phyloP scores from a whole-genome alignment of 2,329 filamentous ascomycete species.

The Aureobasidium sp. region DNA sequence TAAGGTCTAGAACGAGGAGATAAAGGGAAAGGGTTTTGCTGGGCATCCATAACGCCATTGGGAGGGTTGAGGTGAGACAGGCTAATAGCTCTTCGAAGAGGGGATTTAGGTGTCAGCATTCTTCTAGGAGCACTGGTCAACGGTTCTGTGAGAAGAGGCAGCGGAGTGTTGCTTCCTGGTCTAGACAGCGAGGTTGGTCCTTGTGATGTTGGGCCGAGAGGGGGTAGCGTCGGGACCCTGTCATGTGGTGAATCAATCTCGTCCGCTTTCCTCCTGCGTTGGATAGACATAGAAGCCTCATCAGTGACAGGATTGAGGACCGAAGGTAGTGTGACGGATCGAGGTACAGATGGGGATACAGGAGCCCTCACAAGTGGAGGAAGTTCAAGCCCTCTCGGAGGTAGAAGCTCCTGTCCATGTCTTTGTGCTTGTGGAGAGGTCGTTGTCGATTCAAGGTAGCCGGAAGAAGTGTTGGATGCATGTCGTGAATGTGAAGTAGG shows the following conservation, averaged over 20 bases:
- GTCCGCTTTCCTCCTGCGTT: constrained; percentile 32
- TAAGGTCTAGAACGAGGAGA: constrained; percentile 33
- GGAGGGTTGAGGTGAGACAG: constrained; percentile 35
- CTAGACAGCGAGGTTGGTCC: not conserved
- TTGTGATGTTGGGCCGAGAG: constrained; percentile 16
- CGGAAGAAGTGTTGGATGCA: constrained; percentile 1
- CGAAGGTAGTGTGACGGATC: constrained; percentile 34
- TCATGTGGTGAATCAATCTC: constrained; percentile 35
- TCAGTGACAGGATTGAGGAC: constrained; percentile 37
- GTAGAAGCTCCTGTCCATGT: not conserved
- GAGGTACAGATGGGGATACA: constrained; percentile 19
- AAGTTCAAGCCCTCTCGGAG: constrained; percentile 18
- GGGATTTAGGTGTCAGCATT: constrained; percentile 51
- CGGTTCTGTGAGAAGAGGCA: constrained; percentile 2
- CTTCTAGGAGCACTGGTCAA: constrained; percentile 30
- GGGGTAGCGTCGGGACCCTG: constrained; percentile 26
- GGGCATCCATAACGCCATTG: constrained; percentile 40
- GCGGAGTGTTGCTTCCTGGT: not conserved
- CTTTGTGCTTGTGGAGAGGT: not conserved
- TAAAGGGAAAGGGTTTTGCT: constrained; percentile 39
- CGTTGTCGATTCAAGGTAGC: not conserved
- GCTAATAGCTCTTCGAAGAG: constrained; percentile 43
- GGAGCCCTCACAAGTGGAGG: constrained; percentile 22
- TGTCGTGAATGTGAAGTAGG: constrained; percentile 2
- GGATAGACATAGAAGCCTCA: constrained; percentile 18